Evolutionary conservation across 2,329 filamentous ascomycete genomes (phyloP).

Genomic region (Fusarium veterinarium): DNA sequence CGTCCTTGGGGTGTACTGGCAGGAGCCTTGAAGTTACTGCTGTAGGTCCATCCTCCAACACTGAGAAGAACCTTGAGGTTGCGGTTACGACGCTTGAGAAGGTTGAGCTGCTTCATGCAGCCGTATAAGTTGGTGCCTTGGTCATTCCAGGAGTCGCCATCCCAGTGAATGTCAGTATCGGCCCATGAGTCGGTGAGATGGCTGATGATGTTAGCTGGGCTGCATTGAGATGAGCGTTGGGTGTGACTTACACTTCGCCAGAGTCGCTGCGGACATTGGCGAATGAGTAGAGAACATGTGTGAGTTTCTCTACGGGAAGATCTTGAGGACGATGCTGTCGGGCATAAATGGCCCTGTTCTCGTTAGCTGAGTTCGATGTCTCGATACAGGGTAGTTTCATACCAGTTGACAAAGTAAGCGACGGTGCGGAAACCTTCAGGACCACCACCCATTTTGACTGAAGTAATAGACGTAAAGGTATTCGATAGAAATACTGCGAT

Average conservation of each 20-base stretch:
- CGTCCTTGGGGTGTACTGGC: constrained; percentile 78
- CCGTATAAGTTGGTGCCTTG: constrained; percentile 85
- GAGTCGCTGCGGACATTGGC: constrained; percentile 83
- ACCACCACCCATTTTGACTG: constrained; percentile 57
- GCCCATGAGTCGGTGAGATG: constrained; percentile 72
- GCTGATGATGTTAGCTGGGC: constrained; percentile 41
- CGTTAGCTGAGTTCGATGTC: not conserved
- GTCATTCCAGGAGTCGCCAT: constrained; percentile 77
- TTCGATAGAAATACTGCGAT: constrained; percentile 25
- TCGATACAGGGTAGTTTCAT: constrained; percentile 15
- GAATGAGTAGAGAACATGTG: constrained; percentile 91
- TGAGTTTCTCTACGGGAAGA: constrained; percentile 82
- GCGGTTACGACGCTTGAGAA: constrained; percentile 84
- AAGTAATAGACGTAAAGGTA: not conserved
- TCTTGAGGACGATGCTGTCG: constrained; percentile 88
- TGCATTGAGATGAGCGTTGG: not conserved
- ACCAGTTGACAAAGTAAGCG: constrained; percentile 80
- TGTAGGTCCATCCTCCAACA: constrained; percentile 95
- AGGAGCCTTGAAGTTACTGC: constrained; percentile 81
- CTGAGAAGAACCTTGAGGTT: constrained; percentile 87
- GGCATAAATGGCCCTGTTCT: constrained; percentile 79
- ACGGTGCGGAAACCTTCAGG: constrained; percentile 71
- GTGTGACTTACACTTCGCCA: constrained; percentile 75
- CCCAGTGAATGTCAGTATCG: constrained; percentile 79
- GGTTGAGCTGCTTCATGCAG: constrained; percentile 86